Evolutionary conservation across 2,329 filamentous ascomycete species (phyloP), one percentile per base, ranked within the genome.

Genomic region (Trichophyton benhamiae): DNA sequence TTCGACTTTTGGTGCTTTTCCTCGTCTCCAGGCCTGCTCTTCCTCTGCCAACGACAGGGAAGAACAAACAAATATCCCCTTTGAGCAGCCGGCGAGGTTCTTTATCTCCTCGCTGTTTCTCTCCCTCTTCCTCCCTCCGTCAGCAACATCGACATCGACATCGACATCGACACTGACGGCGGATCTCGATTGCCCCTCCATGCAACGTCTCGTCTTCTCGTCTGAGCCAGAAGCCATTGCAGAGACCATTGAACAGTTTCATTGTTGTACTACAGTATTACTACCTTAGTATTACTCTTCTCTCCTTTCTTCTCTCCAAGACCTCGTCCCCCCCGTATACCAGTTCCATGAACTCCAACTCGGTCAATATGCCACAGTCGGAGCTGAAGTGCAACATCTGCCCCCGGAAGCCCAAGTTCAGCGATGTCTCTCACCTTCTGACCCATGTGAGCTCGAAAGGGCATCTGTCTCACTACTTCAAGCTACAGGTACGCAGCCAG

Each of bases 381-480:
- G 84, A 87, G 61, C 83, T 96, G 57, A 77, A 84, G 67, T 97
- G 92, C 82, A 85, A 81, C 69, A 86, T 96, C 67, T 97, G 92
- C 72, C 87, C 88, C 41, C 89, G 87, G 66, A 82, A 82, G 63
- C 89, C 89, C 44, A 82, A 76, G 33, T 96, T 96, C 76, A 95
- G 90, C 61, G 92, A 97, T 74, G 80, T 91, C 52, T 96, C 91
- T 38, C 92, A 96, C 73, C 79, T 96, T 42, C 83, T 97, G 70
- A 97, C 92, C 11, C 92, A 97, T 71, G 84, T 96, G 64, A 85
- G 88, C 63, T 96, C 91, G 65, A 96, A 96, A 72, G 87, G 88
- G n/a, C 92, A 97, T 72, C 78, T 96, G 38, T 86, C 90, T 63
- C 83, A 89, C 71, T 85, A 89, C 68, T 95, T 91, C 77, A 90